These are phyloP conservation scores for Termitomyces sp. DNA, from an alignment of 768 basidiomycete species.

Conservation along the genomic window DNA sequence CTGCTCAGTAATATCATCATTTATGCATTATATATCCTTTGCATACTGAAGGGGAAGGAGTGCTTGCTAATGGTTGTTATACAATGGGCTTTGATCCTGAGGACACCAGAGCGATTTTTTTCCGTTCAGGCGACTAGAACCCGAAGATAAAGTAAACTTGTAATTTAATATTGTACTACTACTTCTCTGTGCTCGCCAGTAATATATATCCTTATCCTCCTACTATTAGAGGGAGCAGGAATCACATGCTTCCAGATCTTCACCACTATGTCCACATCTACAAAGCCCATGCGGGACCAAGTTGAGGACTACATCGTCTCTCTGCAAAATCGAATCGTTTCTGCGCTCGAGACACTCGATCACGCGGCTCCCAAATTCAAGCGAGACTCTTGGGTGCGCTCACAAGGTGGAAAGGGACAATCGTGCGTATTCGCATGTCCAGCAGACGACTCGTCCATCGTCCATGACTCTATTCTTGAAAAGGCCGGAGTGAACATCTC, in stretches of 20 bases:
- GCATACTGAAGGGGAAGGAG: neutral
- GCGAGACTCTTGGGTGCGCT: conserved; percentile 73
- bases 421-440: conserved; percentile 76
- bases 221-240: too few species aligned
- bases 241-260: neutral
- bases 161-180: too few species aligned
- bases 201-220: too few species aligned
- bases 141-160: too few species aligned
- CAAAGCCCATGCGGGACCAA: conserved; percentile 62
- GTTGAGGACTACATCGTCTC: conserved; percentile 70
- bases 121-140: too few species aligned
- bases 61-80: too few species aligned
- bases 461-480: conserved; percentile 60
- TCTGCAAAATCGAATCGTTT: conserved; percentile 79
- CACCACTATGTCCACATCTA: conserved; percentile 11
- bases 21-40: neutral
- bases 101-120: too few species aligned
- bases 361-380: conserved; percentile 65
- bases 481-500: conserved; percentile 97
- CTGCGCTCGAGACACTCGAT: conserved; percentile 74
- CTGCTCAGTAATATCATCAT: neutral
- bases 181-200: too few species aligned
- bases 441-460: conserved; percentile 24
- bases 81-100: too few species aligned
- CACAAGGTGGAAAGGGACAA: conserved; percentile 69